Conservation (phyloP, 2,329 filamentous ascomycete genomes). For the Fusarium xylarioides region DNA sequence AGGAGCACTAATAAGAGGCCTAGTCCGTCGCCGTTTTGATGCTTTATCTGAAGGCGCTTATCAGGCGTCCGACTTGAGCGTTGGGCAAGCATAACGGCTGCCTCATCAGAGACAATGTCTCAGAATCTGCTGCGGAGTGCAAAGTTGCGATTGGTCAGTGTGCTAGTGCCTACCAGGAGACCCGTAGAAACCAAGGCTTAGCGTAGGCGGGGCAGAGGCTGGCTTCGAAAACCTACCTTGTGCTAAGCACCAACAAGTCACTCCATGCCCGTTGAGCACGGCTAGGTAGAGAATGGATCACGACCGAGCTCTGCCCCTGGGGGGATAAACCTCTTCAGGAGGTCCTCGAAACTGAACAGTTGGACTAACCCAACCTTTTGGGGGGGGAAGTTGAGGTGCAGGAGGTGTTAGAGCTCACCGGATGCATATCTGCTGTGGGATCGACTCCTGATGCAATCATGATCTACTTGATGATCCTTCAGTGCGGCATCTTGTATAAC, state of each 20-base stretch:
- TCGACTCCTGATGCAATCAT: neutral
- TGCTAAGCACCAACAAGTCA: constrained; percentile 11
- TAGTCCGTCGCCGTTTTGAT: constrained; percentile 15
- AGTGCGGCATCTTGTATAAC: constrained; percentile 7
- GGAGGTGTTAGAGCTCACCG: neutral
- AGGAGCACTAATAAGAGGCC: constrained; percentile 11
- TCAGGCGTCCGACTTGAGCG: constrained; percentile 14
- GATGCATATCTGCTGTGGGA: neutral
- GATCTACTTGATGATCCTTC: neutral
- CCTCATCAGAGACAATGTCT: constrained; percentile 37
- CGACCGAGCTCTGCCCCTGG: constrained; percentile 14
- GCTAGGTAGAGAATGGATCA: constrained; percentile 12
- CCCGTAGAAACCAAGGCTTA: constrained; percentile 23
- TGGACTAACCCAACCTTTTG: neutral
- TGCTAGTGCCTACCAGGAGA: neutral
- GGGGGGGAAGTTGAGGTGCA: neutral
- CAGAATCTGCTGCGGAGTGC: constrained; percentile 8
- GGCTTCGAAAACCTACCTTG: neutral
- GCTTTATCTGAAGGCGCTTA: constrained; percentile 22
- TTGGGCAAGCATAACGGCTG: constrained; percentile 34
- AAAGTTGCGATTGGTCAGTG: constrained; percentile 28
- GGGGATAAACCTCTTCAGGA: neutral
- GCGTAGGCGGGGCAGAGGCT: constrained; percentile 26
- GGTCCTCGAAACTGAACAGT: neutral
- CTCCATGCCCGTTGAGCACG: constrained; percentile 5